A percentile compares a stretch with the other conserved stretches of the same genome.
These are phyloP conservation scores for Phialophora macrospora DNA, from an alignment of 2,329 filamentous ascomycete species.

Conservation along the genomic window DNA sequence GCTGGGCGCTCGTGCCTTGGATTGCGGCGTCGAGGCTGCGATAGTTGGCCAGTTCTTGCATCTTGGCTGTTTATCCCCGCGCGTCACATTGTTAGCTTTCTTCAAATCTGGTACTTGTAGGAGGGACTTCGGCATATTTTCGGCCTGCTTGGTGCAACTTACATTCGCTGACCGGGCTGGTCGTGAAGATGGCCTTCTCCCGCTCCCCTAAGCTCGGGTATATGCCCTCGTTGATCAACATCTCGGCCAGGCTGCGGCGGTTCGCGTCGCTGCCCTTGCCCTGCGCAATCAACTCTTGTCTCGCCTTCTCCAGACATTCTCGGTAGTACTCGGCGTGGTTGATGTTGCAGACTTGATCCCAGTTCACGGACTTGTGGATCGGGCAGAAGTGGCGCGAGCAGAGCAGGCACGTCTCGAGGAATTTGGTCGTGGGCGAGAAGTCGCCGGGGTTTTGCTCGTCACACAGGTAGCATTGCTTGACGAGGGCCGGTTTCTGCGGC, in stretches of 20 bases:
- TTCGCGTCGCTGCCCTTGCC: slow-evolving; percentile 27
- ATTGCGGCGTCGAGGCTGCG: slow-evolving; percentile 38
- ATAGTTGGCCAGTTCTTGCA: slow-evolving; percentile 36
- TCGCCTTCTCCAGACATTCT: slow-evolving; percentile 33
- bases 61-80: slow-evolving; percentile 28
- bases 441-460: slow-evolving; percentile 41
- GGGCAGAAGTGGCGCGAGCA: slow-evolving; percentile 39
- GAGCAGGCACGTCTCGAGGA: slow-evolving; percentile 38
- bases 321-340: slow-evolving; percentile 39
- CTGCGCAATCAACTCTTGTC: slow-evolving; percentile 30
- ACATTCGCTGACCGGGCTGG: slow-evolving; percentile 38
- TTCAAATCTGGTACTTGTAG: not conserved
- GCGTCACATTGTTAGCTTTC: slow-evolving; percentile 3
- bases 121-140: not conserved
- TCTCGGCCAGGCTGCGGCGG: slow-evolving; percentile 32
- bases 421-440: slow-evolving; percentile 40
- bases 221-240: slow-evolving; percentile 37
- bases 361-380: slow-evolving; percentile 37
- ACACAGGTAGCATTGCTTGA: slow-evolving; percentile 38
- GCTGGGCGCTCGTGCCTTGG: slow-evolving; percentile 29
- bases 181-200: slow-evolving; percentile 40
- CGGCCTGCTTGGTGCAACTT: slow-evolving; percentile 14
- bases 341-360: slow-evolving; percentile 39
- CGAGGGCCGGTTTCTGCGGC: slow-evolving; percentile 28
- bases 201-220: slow-evolving; percentile 39